A percentile compares a stretch with the other conserved stretches of the same genome.
Conservation (phyloP, 352 stramenopile genomes). For the Globisporangium spiculum region DNA sequence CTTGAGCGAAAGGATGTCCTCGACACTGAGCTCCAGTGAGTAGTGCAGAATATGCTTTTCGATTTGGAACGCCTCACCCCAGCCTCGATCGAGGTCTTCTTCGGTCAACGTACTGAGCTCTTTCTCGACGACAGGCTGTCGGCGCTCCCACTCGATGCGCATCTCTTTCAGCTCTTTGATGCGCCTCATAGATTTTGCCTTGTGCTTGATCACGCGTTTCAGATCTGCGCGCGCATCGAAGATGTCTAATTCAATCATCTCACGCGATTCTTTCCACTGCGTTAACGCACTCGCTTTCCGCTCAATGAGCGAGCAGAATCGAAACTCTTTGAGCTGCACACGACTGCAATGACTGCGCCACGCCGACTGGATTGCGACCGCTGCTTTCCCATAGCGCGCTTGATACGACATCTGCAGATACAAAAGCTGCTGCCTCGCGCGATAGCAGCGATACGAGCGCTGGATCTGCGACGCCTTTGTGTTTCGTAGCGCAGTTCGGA, state of each 20-base stretch:
- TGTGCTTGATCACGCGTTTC: slow-evolving; percentile 72
- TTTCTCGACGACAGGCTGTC: slow-evolving; percentile 70
- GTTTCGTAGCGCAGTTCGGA: slow-evolving; percentile 39
- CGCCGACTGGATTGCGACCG: slow-evolving; percentile 62
- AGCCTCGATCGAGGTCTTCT: slow-evolving; percentile 73
- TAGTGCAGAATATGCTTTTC: slow-evolving; percentile 72
- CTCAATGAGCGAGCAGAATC: slow-evolving; percentile 64
- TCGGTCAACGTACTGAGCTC: slow-evolving; percentile 58
- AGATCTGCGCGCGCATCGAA: slow-evolving; percentile 57
- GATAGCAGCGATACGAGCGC: slow-evolving; percentile 57
- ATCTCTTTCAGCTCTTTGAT: slow-evolving; percentile 79
- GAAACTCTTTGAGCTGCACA: slow-evolving; percentile 56
- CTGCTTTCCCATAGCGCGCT: slow-evolving; percentile 46
- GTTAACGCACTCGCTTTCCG: slow-evolving; percentile 56
- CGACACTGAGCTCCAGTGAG: slow-evolving; percentile 68
- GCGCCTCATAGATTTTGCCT: slow-evolving; percentile 61
- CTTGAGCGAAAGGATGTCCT: slow-evolving; percentile 61
- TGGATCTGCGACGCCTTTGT: slow-evolving; percentile 47
- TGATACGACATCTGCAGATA: slow-evolving; percentile 40
- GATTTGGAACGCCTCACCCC: slow-evolving; percentile 73
- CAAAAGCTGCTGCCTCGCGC: slow-evolving; percentile 37
- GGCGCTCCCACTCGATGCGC: slow-evolving; percentile 77
- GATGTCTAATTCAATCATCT: slow-evolving; percentile 76
- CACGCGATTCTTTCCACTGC: slow-evolving; percentile 45
- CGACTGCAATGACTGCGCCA: slow-evolving; percentile 69